Evolutionary conservation across 768 basidiomycete species (phyloP).

Genomic region (Leccinum subgranulosum): DNA sequence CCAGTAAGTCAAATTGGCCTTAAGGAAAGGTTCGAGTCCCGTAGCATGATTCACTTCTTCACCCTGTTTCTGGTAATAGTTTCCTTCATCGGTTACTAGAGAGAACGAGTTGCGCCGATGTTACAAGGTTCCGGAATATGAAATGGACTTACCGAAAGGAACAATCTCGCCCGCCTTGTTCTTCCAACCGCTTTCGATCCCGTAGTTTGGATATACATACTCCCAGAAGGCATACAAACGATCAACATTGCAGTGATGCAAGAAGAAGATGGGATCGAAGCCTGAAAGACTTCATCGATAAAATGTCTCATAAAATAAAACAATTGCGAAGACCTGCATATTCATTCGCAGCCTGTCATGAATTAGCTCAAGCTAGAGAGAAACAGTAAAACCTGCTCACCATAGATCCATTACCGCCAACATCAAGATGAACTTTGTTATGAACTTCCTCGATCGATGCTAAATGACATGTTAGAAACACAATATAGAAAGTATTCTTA

Average conservation of each 20-base stretch:
- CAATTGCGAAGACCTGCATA: conserved; percentile 13
- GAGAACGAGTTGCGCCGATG: not conserved
- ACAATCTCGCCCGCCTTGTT: not conserved
- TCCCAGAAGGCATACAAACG: conserved; percentile 22
- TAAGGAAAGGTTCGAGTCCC: conserved; percentile 17
- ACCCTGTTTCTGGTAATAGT: not conserved
- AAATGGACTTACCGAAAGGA: conserved; percentile 6
- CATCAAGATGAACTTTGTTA: conserved; percentile 17
- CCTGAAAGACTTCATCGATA: not conserved
- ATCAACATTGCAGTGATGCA: conserved; percentile 19
- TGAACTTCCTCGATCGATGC: conserved; percentile 20
- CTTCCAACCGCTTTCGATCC: conserved; percentile 15
- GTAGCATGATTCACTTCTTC: not conserved
- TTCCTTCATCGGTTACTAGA: conserved; percentile 3
- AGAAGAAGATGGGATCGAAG: conserved; percentile 18
- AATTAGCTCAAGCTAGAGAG: not conserved
- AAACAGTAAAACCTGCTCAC: conserved; percentile 1
- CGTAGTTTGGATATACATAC: conserved; percentile 18
- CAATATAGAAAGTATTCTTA: not conserved
- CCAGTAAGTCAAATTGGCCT: conserved; percentile 5
- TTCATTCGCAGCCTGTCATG: conserved; percentile 10
- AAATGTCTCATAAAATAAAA: not conserved
- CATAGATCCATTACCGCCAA: conserved; percentile 16
- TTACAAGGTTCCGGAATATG: too few species aligned
- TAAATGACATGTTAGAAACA: conserved; percentile 1